These are phyloP conservation scores for Solanum commersonii DNA, from an alignment of 257 asterid species.

Conservation along the genomic window DNA sequence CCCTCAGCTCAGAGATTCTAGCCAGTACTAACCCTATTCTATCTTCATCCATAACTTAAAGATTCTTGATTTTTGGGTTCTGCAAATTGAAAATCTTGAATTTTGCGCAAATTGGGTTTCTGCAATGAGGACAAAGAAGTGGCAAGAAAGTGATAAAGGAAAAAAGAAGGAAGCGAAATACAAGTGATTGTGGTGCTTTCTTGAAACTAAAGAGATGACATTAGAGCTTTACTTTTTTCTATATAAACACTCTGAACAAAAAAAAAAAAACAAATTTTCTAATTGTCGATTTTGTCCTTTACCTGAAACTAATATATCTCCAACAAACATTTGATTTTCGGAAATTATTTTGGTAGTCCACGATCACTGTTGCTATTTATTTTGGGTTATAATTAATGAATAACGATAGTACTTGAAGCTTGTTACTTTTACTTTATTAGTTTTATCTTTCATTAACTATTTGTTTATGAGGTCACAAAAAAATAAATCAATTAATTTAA, in stretches of 20 bases:
- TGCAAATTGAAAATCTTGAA: not conserved
- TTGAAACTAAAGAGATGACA: not conserved
- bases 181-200: conserved; percentile 14
- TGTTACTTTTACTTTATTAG: not conserved
- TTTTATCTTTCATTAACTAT: not conserved
- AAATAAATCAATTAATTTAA: too few relatives aligned
- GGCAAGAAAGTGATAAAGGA: not conserved
- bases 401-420: too few relatives aligned
- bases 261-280: not conserved
- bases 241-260: not conserved
- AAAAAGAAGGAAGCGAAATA: not conserved
- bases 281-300: not conserved
- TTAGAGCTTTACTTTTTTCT: not conserved
- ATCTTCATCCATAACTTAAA: conserved; percentile 27
- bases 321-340: not conserved
- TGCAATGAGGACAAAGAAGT: not conserved
- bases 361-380: not conserved
- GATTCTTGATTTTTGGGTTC: not conserved
- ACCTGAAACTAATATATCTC: not conserved
- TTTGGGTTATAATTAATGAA: not conserved
- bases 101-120: not conserved
- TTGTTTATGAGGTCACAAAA: not conserved
- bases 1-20: conserved; percentile 29
- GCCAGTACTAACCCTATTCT: conserved; percentile 32
- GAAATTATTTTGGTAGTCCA: not conserved